Evolutionary conservation across 148 eudicot genomes (phyloP), one percentile per base, ranked within the genome.

Genomic region (Diospyros lotus): DNA sequence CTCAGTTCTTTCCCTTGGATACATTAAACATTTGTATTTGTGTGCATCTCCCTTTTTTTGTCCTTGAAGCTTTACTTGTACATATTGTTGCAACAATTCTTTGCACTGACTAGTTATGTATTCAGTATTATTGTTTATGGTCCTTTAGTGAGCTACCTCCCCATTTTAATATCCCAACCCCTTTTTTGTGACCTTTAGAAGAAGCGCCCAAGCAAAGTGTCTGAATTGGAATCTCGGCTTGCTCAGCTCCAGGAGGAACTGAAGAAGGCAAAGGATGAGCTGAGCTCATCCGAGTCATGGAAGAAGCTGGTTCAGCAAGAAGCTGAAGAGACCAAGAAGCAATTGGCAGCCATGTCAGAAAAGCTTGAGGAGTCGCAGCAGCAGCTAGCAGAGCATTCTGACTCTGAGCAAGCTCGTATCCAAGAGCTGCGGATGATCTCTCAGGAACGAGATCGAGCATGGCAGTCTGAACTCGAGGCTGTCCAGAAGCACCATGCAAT

Each of bases 391-490:
- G 93, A 90, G 54, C 76, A 89, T 70, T 89, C 97, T 3, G 84
- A 76, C 45, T 86, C 87, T 15, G 97, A 92, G 66, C 96, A 90
- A 52, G 71, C 79, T 52, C 85, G 91, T 51, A 76, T 90, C 68
- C 88, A 87, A 71, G 94, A 95, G 71, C 87, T 93, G 43, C 88
- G 89, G 2, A 86, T 86, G 71, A 80, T 91, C 73, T 93, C 98
- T 28, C 96, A 93, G 68, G 96, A 93, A 3, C 90, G 98, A 1
- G 98, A 93, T 53, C 83, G 83, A 59, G 92, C 87, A 18, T 93
- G 98, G 98, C 84, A 91, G 68, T 85, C 97, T 11, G 97, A 91
- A 75, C 86, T 95, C 0, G 93, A 95, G 74, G 91, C 94, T 68
- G 68, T 89, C 58, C 94, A 91, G 64, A 87, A 87, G 66, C 97